Conservation (phyloP, 805 yeast genomes). For the Isabelozyma gotoi region DNA sequence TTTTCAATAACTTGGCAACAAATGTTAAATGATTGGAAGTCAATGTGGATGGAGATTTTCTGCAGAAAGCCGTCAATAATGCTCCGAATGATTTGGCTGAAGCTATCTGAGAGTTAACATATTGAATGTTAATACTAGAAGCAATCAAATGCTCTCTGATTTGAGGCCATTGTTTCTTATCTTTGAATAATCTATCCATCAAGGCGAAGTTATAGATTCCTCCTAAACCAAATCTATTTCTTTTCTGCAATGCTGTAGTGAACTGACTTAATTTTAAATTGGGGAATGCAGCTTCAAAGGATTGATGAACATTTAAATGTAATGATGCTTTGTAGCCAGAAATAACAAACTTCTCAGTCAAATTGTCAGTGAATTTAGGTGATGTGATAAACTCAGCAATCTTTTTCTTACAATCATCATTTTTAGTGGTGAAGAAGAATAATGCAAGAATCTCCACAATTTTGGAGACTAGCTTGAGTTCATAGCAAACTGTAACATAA, state of each 20-base stretch:
- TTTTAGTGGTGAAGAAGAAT: conserved; percentile 59
- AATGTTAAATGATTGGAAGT: conserved; percentile 19
- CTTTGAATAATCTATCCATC: conserved; percentile 59
- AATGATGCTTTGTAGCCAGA: conserved; percentile 46
- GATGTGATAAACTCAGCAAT: conserved; percentile 45
- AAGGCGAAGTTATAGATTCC: conserved; percentile 59
- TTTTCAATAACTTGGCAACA: conserved; percentile 50
- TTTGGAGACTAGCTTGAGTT: conserved; percentile 59
- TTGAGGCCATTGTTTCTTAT: conserved; percentile 39
- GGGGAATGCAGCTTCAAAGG: conserved; percentile 53
- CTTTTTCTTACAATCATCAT: conserved; percentile 35
- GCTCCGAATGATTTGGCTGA: conserved; percentile 81
- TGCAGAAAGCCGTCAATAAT: conserved; percentile 63
- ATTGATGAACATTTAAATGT: conserved; percentile 43
- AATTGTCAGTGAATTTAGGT: conserved; percentile 28
- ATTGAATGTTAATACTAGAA: conserved; percentile 64
- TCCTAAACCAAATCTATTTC: conserved; percentile 50
- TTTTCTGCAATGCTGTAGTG: conserved; percentile 42
- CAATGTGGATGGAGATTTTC: conserved; percentile 38
- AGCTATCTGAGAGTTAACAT: conserved; percentile 62
- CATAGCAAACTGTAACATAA: conserved; percentile 45
- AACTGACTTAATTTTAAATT: conserved; percentile 50
- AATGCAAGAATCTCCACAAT: conserved; percentile 76
- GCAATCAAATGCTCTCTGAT: conserved; percentile 51
- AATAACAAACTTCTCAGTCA: conserved; percentile 37